These are phyloP conservation scores for Crithidia fasciculata DNA, from an alignment of 208 protist species.

Conservation along the genomic window DNA sequence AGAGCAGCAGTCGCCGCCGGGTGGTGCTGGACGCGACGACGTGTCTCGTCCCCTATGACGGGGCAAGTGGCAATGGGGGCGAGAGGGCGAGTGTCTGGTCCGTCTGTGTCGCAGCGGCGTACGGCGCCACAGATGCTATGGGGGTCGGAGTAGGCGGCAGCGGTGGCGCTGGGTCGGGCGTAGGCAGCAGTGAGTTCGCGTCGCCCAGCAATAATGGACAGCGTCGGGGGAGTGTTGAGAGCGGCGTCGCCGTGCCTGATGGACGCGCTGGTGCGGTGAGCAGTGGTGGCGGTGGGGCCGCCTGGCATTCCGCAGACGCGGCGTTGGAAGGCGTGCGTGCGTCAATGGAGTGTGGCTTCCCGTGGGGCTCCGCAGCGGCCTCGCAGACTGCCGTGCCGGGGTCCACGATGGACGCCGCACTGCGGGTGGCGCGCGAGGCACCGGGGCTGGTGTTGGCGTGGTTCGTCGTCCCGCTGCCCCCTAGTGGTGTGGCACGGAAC, in stretches of 20 bases:
- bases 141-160: neutral
- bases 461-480: constrained; percentile 36
- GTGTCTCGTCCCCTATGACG: constrained; percentile 30
- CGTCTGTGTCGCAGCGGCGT: constrained; percentile 34
- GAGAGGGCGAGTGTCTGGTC: constrained; percentile 12
- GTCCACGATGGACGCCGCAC: constrained; percentile 27
- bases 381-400: constrained; percentile 10
- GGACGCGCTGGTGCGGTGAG: neutral
- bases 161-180: neutral
- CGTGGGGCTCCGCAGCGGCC: constrained; percentile 38
- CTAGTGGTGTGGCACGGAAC: constrained; percentile 10
- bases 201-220: too few species aligned
- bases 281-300: neutral
- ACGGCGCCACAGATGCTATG: neutral
- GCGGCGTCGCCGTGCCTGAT: neutral
- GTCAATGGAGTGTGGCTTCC: constrained; percentile 38
- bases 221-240: neutral
- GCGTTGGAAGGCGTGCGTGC: constrained; percentile 11
- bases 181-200: neutral
- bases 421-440: constrained; percentile 15
- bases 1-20: constrained; percentile 12
- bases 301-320: constrained; percentile 4
- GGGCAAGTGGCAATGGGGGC: neutral
- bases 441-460: constrained; percentile 64
- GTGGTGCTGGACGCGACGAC: constrained; percentile 24